Conservation (phyloP, 495 filamentous ascomycete species). For the Neohortaea acidophila region DNA sequence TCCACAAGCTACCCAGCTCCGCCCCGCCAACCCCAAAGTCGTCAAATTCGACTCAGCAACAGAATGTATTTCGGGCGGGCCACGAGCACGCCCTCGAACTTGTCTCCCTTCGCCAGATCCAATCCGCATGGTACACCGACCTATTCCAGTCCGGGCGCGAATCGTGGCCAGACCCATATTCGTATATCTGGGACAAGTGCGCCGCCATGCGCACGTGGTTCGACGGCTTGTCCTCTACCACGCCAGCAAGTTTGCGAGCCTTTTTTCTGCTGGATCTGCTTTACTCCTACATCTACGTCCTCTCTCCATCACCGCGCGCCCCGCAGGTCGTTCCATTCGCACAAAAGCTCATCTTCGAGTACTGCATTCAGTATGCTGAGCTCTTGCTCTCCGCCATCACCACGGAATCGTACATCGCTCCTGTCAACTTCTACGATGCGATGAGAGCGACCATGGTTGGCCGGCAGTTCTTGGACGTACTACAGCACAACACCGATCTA, state of each 20-base stretch:
- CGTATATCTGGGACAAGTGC: conserved; percentile 25
- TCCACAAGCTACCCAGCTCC: conserved; percentile 3
- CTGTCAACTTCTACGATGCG: conserved; percentile 60
- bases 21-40: conserved; percentile 13
- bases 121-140: conserved; percentile 71
- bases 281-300: conserved; percentile 70
- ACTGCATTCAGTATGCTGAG: conserved; percentile 56
- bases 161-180: conserved; percentile 29
- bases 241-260: conserved; percentile 43
- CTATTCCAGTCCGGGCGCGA: conserved; percentile 57
- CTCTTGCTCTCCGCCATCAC: conserved; percentile 38
- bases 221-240: conserved; percentile 40
- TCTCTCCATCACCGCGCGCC: conserved; percentile 57
- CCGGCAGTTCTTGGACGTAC: conserved; percentile 50
- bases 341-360: conserved; percentile 64
- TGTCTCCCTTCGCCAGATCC: conserved; percentile 57
- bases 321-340: conserved; percentile 50
- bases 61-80: conserved; percentile 29
- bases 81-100: conserved; percentile 38
- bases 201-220: conserved; percentile 24
- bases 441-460: conserved; percentile 58
- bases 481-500: conserved; percentile 38
- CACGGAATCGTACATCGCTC: conserved; percentile 31
- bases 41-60: conserved; percentile 31
- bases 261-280: conserved; percentile 68